Evolutionary conservation across 345 rosid genomes (phyloP), one percentile per base, ranked within the genome.

Genomic region (Aethionema arabicum): DNA sequence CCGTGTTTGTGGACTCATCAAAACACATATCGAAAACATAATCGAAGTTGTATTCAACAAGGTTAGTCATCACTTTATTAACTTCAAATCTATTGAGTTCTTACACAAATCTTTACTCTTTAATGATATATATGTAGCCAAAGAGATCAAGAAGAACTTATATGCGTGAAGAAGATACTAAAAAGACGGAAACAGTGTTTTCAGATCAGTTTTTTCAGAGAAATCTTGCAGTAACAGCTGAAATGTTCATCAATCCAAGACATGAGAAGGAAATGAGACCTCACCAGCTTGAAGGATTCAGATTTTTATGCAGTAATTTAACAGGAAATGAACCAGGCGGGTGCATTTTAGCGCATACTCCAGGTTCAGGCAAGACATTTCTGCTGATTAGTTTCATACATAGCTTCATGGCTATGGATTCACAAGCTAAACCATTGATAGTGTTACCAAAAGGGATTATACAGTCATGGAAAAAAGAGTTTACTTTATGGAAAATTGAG

Each of bases 321-420:
- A 86, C 78, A 40, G 43, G 78, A 3, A 90, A 92, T 40, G 74
- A 80, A 38, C 97, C 99, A 5, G 88, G 95, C 29, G 99, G 97
- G 36, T 90, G 97, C 74, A 87, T 92, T 63, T 50, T 92, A 77
- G 99, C 99, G 40, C 96, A 92, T 79, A 95, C 97, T 8, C 99
- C 97, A 7, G 99, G 99, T 37, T 92, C 99, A 7, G 99, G 97
- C 31, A 90, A 92, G 74, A 90, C 99, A 6, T 92, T 92, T 50
- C 84, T 92, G 78, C 80, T 90, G 11, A 90, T 93, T 32, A 90
- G 97, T 68, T 90, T 90, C 67, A 68, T 93, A 76, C 97, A 87
- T 46, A 90, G 95, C 68, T 93, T 93, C 67, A 78, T 93, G 59
- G 96, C 91, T 43, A 87, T 79, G 64, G 76, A 85, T 76, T 90